Percentiles rank a stretch among this genome's conserved stretches.
phyloP scores from a whole-genome alignment of 345 rosid species.

The Eucalyptus erythrocorys region DNA sequence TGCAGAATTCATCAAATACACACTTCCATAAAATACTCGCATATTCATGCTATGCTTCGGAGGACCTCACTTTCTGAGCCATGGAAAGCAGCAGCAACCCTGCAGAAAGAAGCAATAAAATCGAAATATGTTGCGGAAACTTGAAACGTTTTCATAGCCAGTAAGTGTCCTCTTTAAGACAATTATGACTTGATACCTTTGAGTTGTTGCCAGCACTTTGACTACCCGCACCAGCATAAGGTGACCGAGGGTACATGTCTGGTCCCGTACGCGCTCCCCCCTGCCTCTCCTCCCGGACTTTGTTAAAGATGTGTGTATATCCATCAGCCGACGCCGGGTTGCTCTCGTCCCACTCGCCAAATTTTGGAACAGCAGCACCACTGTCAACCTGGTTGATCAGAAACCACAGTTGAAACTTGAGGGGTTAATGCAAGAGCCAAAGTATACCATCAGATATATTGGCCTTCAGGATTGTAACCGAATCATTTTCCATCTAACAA shows the following conservation, averaged over 20 bases:
- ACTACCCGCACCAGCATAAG: neutral
- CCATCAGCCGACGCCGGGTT: slow-evolving; percentile 82
- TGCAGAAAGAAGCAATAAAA: slow-evolving; percentile 5
- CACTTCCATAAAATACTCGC: slow-evolving; percentile 14
- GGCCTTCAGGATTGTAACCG: neutral
- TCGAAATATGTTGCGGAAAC: neutral
- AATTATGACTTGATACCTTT: slow-evolving; percentile 23
- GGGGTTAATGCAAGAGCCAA: neutral
- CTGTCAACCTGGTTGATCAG: slow-evolving; percentile 36
- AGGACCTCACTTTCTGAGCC: slow-evolving; percentile 45
- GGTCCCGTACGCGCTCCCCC: slow-evolving; percentile 24
- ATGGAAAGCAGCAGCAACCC: slow-evolving; percentile 68
- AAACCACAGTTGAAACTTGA: neutral
- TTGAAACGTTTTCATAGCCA: neutral
- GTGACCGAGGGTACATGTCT: slow-evolving; percentile 22
- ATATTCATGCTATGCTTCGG: slow-evolving; percentile 19
- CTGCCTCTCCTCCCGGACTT: slow-evolving; percentile 72
- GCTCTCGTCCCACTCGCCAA: slow-evolving; percentile 88
- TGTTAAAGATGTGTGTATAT: slow-evolving; percentile 77
- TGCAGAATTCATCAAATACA: slow-evolving; percentile 3
- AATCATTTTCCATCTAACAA: neutral
- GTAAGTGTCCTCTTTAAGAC: neutral
- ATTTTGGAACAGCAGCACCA: slow-evolving; percentile 80
- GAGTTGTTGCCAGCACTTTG: slow-evolving; percentile 1
- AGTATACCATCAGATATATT: neutral